Conservation (phyloP, 2,329 filamentous ascomycete genomes). For the Clarireedia hainanense region DNA sequence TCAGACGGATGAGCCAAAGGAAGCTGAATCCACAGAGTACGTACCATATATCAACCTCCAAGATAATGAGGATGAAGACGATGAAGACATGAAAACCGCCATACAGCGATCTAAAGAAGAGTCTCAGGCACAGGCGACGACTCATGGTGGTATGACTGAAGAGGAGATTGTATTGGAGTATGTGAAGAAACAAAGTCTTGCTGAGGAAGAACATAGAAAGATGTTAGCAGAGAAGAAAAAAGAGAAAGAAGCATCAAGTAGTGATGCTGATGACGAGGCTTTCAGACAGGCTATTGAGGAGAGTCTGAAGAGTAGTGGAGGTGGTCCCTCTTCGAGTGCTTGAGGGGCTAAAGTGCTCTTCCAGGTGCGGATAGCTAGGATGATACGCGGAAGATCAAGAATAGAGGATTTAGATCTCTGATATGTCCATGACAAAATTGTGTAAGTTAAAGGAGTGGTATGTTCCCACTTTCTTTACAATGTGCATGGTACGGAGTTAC, state of each 20-base stretch:
- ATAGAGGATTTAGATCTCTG: not conserved
- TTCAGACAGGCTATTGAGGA: constrained; percentile 46
- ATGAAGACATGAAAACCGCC: constrained; percentile 21
- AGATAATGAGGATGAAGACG: constrained; percentile 16
- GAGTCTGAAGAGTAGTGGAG: constrained; percentile 38
- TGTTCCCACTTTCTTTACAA: too few species aligned
- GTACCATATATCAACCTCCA: not conserved
- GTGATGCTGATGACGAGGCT: constrained; percentile 47
- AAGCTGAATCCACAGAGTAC: not conserved
- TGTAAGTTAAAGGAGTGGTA: too few species aligned
- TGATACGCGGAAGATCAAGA: not conserved
- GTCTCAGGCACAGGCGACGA: not conserved
- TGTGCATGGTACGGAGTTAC: too few species aligned
- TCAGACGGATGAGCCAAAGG: not conserved
- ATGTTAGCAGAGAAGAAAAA: constrained; percentile 3
- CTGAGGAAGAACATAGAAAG: constrained; percentile 49
- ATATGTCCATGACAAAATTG: too few species aligned
- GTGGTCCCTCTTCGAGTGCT: not conserved
- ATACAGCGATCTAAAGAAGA: constrained; percentile 25
- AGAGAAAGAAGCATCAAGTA: not conserved
- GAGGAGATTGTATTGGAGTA: constrained; percentile 71
- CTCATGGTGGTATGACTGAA: constrained; percentile 39
- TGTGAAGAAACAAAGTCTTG: constrained; percentile 67
- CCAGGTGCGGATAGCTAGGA: not conserved
- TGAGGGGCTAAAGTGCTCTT: not conserved